Base-by-base conservation (phyloP, 371 early-diverging fungal genomes). In the Basidiobolus meristosporus region DNA sequence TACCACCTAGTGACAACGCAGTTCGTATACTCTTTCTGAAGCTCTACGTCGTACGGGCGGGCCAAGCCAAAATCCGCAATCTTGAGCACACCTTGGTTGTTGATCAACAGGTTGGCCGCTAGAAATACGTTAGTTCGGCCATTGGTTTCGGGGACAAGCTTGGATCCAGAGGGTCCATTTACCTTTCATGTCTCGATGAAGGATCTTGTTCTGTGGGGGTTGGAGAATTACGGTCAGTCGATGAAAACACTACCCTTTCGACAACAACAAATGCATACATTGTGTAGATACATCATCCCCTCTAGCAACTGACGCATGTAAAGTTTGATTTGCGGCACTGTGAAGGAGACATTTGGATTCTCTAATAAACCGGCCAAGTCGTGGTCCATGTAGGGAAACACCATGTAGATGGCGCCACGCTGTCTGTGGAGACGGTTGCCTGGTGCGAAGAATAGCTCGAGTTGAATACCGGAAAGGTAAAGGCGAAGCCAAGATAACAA, bases 1-100 rank as follows among this genome's bases (percentile, higher is more conserved):
- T 99, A 98, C 95, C 95, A 96, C 40, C 89, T 53, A 7, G 99
- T 99, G 2, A 97, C 88, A 3, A 99, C 98, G 38, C 87, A 82
- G 34, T 73, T 70, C 12, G 95, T 91, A 56, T 85, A 79, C 7
- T 40, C 31, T n/a, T n/a, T n/a, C n/a, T n/a, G n/a, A n/a, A n/a
- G n/a, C n/a, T n/a, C n/a, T n/a, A n/a, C n/a, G n/a, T n/a, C n/a
- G n/a, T n/a, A n/a, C n/a, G 75, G 41, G 6, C 92, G 65, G 3
- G 97, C 89, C 36, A 96, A 57, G 6, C 95, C 95, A 65, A 91
- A n/a, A n/a, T n/a, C n/a, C n/a, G n/a, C n/a, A n/a, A n/a, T n/a
- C n/a, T n/a, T n/a, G n/a, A n/a, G n/a, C 16, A 69, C 62, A 29
- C 93, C 90, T 20, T 63, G 54, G 46, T 75, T 78, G 51, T 80